Evolutionary conservation across 140 eudicot genomes (phyloP).

Genomic region (Ambrosia hybrid): DNA sequence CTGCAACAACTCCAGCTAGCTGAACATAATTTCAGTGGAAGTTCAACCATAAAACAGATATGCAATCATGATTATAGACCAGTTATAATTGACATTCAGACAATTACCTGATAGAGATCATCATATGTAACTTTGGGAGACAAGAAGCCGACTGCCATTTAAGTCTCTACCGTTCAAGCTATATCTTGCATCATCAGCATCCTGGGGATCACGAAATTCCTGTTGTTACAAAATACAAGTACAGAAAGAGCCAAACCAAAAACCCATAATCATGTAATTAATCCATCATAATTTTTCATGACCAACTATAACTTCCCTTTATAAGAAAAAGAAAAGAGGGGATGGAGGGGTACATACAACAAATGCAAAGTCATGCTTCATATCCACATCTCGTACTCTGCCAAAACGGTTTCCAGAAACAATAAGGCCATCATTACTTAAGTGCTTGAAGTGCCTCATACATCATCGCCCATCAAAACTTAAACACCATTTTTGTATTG

Average conservation of each 20-base stretch:
- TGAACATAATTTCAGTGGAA: slow-evolving; percentile 26
- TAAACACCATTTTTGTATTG: slow-evolving; percentile 87
- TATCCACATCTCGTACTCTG: slow-evolving; percentile 50
- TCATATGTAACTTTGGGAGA: slow-evolving; percentile 84
- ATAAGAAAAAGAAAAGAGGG: not conserved
- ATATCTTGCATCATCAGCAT: slow-evolving; percentile 96
- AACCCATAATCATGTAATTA: not conserved
- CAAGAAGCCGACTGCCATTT: slow-evolving; percentile 88
- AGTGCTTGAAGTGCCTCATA: slow-evolving; percentile 58
- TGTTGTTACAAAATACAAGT: slow-evolving; percentile 22
- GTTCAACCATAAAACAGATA: not conserved
- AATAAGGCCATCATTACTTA: not conserved
- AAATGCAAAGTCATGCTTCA: slow-evolving; percentile 70
- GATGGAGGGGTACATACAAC: slow-evolving; percentile 39
- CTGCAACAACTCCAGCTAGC: slow-evolving; percentile 99
- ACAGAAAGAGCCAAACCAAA: not conserved
- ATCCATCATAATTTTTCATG: not conserved
- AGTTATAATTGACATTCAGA: not conserved
- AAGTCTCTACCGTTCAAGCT: slow-evolving; percentile 82
- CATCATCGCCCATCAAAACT: slow-evolving; percentile 83
- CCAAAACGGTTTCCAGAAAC: slow-evolving; percentile 62
- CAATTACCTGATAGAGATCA: slow-evolving; percentile 88
- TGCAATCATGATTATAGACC: not conserved
- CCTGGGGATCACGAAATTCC: slow-evolving; percentile 95
- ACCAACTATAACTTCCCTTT: not conserved